Percentiles rank a stretch among this genome's conserved stretches.
Evolutionary conservation across 768 basidiomycete species (phyloP).

Genomic region (Filobasidium floriforme): DNA sequence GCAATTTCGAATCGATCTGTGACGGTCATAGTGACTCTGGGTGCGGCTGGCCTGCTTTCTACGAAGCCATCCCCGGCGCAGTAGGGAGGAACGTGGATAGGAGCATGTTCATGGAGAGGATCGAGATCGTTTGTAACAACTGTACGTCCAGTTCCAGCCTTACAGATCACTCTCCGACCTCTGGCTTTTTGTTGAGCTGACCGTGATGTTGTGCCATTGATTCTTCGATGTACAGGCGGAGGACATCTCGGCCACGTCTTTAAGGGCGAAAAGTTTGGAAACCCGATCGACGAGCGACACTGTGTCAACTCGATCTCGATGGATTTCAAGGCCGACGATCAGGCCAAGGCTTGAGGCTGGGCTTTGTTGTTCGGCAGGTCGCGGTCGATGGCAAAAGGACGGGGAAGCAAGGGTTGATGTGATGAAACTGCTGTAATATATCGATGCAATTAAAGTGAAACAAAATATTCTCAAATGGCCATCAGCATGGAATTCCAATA

Average conservation of each 20-base stretch:
- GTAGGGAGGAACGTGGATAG: slow-evolving; percentile 66
- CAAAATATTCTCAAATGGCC: too few species aligned
- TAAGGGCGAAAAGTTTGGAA: slow-evolving; percentile 14
- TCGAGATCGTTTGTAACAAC: slow-evolving; percentile 79
- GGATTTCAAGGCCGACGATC: slow-evolving; percentile 1
- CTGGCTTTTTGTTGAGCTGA: not conserved
- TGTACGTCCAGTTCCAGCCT: too few species aligned
- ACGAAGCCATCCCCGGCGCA: slow-evolving; percentile 89
- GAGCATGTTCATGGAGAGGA: slow-evolving; percentile 59
- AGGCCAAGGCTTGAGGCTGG: too few species aligned
- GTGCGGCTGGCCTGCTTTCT: slow-evolving; percentile 98
- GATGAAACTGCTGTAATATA: too few species aligned
- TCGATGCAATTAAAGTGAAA: too few species aligned
- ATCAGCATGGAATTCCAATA: too few species aligned
- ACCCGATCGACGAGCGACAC: slow-evolving; percentile 68
- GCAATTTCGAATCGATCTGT: not conserved
- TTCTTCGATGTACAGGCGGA: slow-evolving; percentile 46
- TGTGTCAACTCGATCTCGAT: slow-evolving; percentile 38
- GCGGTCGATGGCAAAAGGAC: too few species aligned
- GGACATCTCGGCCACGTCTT: slow-evolving; percentile 64
- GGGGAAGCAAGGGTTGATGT: too few species aligned
- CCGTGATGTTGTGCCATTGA: too few species aligned
- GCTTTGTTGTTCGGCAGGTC: too few species aligned
- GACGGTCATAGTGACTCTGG: slow-evolving; percentile 55
- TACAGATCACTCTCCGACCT: not conserved